Conservation (phyloP, 1,139 yeast genomes). For the Sugiyamaella novakii region DNA sequence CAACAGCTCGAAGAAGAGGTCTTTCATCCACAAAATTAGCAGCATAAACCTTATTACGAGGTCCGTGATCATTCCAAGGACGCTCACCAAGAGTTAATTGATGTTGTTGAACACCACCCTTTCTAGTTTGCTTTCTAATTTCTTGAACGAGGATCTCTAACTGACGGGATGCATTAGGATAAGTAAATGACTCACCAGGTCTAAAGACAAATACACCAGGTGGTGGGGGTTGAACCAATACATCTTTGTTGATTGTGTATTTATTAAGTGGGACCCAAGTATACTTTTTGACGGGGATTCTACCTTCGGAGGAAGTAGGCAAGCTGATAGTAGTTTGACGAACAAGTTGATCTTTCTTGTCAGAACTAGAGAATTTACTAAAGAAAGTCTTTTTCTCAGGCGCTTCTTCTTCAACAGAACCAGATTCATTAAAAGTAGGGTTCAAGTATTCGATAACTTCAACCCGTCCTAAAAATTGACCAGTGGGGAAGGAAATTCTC, state of each 20-base stretch:
- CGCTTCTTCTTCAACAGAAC: background rate
- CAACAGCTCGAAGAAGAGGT: conserved; percentile 70
- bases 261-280: conserved; percentile 77
- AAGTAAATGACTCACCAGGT: conserved; percentile 77
- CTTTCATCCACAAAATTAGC: conserved; percentile 51
- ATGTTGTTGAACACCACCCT: conserved; percentile 53
- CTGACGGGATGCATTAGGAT: conserved; percentile 78
- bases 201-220: conserved; percentile 88
- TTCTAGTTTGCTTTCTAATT: conserved; percentile 60
- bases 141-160: conserved; percentile 70
- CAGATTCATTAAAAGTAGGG: conserved; percentile 49
- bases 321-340: background rate
- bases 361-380: too few species aligned
- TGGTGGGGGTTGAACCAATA: conserved; percentile 74
- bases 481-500: conserved; percentile 77
- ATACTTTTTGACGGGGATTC: conserved; percentile 22
- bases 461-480: conserved; percentile 79
- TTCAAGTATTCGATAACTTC: conserved; percentile 46
- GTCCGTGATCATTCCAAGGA: conserved; percentile 94
- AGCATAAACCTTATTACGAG: conserved; percentile 41
- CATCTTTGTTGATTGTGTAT: conserved; percentile 57
- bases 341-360: conserved; percentile 7
- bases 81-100: conserved; percentile 60
- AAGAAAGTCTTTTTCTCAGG: background rate
- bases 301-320: background rate